A percentile compares a stretch with the other conserved stretches of the same genome.
These are phyloP conservation scores for Candida broadrunensis DNA, from an alignment of 805 yeast genomes.

Conservation along the genomic window DNA sequence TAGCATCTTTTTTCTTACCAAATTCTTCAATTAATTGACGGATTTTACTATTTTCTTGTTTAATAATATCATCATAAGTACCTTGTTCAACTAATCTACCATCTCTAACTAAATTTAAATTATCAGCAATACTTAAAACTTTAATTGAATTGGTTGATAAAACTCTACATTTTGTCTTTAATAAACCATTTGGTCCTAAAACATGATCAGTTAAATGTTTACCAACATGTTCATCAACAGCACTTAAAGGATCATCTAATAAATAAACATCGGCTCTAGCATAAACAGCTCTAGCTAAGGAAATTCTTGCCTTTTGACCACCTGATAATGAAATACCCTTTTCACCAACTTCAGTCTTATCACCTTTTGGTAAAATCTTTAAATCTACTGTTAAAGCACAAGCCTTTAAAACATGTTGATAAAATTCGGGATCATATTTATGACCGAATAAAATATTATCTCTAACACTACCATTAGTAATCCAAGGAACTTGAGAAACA, in stretches of 20 bases:
- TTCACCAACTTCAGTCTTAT: conserved; percentile 91
- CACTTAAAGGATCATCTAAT: conserved; percentile 90
- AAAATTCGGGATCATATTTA: conserved; percentile 75
- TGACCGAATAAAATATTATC: conserved; percentile 93
- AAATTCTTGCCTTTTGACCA: conserved; percentile 95
- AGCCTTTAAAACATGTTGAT: conserved; percentile 75
- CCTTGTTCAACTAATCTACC: conserved; percentile 72
- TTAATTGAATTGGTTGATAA: conserved; percentile 86
- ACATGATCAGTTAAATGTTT: conserved; percentile 80
- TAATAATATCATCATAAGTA: conserved; percentile 50
- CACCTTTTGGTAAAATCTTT: conserved; percentile 81
- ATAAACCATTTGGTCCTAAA: conserved; percentile 74
- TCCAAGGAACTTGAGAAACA: conserved; percentile 95
- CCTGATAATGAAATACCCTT: conserved; percentile 96
- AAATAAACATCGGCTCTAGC: conserved; percentile 89
- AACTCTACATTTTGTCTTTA: conserved; percentile 69
- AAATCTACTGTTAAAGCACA: conserved; percentile 85
- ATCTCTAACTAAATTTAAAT: conserved; percentile 63
- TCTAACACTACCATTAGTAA: conserved; percentile 88
- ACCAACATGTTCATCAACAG: conserved; percentile 97
- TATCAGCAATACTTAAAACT: conserved; percentile 72
- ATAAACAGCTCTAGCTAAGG: conserved; percentile 94
- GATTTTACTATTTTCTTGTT: conserved; percentile 46
- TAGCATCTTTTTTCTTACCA: conserved; percentile 43
- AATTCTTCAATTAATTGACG: conserved; percentile 57